phyloP scores from a whole-genome alignment of 352 stramenopile genomes.

The Peronospora farinosa region DNA sequence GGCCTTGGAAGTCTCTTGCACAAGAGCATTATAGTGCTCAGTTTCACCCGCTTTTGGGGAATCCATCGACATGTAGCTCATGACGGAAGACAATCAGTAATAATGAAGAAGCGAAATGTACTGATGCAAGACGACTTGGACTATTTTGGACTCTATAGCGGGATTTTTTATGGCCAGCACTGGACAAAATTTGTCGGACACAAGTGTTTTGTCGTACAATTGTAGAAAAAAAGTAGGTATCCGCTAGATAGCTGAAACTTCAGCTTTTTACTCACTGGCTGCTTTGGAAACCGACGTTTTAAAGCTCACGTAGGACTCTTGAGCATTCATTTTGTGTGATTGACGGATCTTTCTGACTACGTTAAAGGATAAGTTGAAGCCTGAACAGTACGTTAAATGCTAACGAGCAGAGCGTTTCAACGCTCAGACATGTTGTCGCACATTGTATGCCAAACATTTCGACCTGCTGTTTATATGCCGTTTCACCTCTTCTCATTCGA shows the following conservation, averaged over 20 bases:
- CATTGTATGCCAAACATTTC: too few relatives aligned
- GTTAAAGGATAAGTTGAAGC: not conserved
- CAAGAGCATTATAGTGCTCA: constrained; percentile 46
- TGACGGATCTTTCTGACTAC: constrained; percentile 3
- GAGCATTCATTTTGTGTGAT: not conserved
- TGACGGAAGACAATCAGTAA: constrained; percentile 3
- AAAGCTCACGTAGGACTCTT: constrained; percentile 4
- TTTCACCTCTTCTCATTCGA: too few relatives aligned
- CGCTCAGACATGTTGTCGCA: not conserved
- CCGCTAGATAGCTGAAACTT: constrained; percentile 1
- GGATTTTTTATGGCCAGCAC: too few relatives aligned
- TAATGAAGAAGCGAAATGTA: not conserved
- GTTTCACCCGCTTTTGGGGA: constrained; percentile 43
- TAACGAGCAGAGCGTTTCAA: not conserved
- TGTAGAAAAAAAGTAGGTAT: not conserved
- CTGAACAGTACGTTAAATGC: not conserved
- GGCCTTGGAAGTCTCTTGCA: constrained; percentile 56
- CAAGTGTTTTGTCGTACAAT: not conserved
- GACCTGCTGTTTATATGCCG: too few relatives aligned
- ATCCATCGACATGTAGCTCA: constrained; percentile 47
- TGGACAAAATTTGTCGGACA: not conserved
- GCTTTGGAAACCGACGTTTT: constrained; percentile 13
- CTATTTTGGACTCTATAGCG: constrained; percentile 7
- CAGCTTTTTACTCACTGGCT: constrained; percentile 6
- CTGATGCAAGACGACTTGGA: not conserved